Conservation (phyloP, 1,139 yeast species). For the Debaryomyces robertsiae region DNA sequence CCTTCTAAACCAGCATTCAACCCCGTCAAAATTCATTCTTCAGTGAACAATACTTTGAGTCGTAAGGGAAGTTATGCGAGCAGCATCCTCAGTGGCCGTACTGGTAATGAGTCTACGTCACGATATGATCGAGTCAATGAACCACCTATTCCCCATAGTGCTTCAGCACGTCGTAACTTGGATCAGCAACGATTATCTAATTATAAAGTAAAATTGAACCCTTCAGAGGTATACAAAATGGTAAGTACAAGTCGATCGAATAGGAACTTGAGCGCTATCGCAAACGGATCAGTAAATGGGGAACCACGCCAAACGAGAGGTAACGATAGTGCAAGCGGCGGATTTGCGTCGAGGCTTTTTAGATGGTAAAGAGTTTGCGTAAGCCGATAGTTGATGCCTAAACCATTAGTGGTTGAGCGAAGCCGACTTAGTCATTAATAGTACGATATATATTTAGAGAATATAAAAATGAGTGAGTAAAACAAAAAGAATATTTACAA, state of each 20-base stretch:
- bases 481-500: constrained; percentile 10
- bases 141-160: constrained; percentile 4
- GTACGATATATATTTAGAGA: constrained; percentile 6
- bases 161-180: constrained; percentile 2
- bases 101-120: constrained; percentile 4
- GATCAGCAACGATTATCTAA: constrained; percentile 58
- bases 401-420: too few species aligned
- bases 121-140: constrained; percentile 4
- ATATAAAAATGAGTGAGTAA: constrained; percentile 2
- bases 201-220: constrained; percentile 38
- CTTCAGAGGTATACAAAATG: constrained; percentile 28
- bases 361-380: constrained; percentile 36
- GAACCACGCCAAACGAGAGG: constrained; percentile 1
- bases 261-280: constrained; percentile 3
- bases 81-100: constrained; percentile 10
- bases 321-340: constrained; percentile 13
- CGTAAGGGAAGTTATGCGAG: constrained; percentile 12
- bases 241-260: constrained; percentile 16
- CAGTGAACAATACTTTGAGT: constrained; percentile 3
- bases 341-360: constrained; percentile 34
- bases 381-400: too few species aligned
- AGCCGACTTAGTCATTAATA: constrained; percentile 4
- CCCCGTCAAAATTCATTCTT: constrained; percentile 4
- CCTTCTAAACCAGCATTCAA: constrained; percentile 3
- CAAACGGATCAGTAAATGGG: constrained; percentile 1